phyloP scores from a whole-genome alignment of 2,329 filamentous ascomycete species.

The Metarhizium sp. region DNA sequence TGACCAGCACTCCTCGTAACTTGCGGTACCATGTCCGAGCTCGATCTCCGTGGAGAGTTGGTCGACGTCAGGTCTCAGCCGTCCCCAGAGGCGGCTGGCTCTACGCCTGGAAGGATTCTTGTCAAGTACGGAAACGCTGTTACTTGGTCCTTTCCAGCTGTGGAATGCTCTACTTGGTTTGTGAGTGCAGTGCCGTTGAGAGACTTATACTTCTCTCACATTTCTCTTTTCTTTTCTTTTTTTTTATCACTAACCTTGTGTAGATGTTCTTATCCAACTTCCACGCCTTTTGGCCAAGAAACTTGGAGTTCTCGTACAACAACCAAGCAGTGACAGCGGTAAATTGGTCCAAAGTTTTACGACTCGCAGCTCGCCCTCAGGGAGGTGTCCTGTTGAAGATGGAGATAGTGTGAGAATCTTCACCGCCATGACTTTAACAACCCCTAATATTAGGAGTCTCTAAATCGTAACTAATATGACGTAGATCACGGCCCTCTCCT shows the following conservation, averaged over 20 bases:
- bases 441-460: neutral
- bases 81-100: conserved; percentile 10
- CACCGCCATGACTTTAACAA: neutral
- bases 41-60: conserved; percentile 21
- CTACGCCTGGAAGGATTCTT: conserved; percentile 18
- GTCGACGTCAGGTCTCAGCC: conserved; percentile 23
- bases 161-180: conserved; percentile 36
- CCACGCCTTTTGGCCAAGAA: conserved; percentile 30
- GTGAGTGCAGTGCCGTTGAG: conserved; percentile 21
- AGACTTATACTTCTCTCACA: too few species aligned
- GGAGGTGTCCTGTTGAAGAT: conserved; percentile 15
- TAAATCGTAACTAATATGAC: neutral
- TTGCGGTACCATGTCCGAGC: conserved; percentile 27
- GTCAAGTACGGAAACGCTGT: conserved; percentile 25
- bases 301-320: conserved; percentile 26
- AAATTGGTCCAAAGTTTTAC: conserved; percentile 21
- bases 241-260: conserved; percentile 2
- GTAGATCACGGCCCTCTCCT: neutral
- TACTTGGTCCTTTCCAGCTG: conserved; percentile 27
- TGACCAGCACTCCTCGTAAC: conserved; percentile 28
- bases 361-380: conserved; percentile 13
- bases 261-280: conserved; percentile 33
- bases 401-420: conserved; percentile 10
- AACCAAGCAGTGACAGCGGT: conserved; percentile 17
- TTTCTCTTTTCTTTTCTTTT: neutral